Evolutionary conservation across 2,329 filamentous ascomycete species (phyloP), one percentile per base, ranked within the genome.

Genomic region (Neonectria coccinea): DNA sequence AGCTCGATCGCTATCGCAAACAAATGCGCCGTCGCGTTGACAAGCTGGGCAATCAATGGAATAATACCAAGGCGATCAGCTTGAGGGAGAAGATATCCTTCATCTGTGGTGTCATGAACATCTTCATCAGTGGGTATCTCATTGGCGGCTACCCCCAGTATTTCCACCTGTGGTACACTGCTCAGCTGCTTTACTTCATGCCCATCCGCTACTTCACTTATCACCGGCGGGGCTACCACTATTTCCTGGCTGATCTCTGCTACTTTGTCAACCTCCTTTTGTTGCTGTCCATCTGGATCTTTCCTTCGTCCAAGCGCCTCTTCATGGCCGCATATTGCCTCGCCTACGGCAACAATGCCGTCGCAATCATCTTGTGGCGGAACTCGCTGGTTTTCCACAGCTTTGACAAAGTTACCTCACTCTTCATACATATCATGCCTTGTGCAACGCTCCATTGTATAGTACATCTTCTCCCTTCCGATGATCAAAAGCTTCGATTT

Each of bases 361-460:
- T 97, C 51, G 96, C 96, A 12, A 98, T 99, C 78, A 94, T 96
- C 76, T 96, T 99, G 94, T 99, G 96, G 96, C 90, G 96, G 68
- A 99, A 99, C 79, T 97, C 94, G 33, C 88, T 99, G 75, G 96
- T 99, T 51, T 99, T 99, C 79, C 96, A 99, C 83, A 97, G 93
- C 76, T 90, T 99, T 80, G 96, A 99, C 85, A 99, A 99, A 80
- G 94, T 98, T 66, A 97, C 94, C 12, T 96, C 93, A 77, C 86
- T 99, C n/a, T 99, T 99, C 82, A 97, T 99, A 72, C 96, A 99
- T 79, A 97, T 99, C 74, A 99, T 99, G 95, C 96, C 96, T 1
- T 97, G 94, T 70, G 95, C 92, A 6, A 93, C 94, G 1, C 86
- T 99, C 12, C 96, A 99, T 79, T 97, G 93, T 76, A 85, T 99